These are phyloP conservation scores for Myotisia sp. DNA, from an alignment of 2,329 filamentous ascomycete genomes.

Conservation along the genomic window DNA sequence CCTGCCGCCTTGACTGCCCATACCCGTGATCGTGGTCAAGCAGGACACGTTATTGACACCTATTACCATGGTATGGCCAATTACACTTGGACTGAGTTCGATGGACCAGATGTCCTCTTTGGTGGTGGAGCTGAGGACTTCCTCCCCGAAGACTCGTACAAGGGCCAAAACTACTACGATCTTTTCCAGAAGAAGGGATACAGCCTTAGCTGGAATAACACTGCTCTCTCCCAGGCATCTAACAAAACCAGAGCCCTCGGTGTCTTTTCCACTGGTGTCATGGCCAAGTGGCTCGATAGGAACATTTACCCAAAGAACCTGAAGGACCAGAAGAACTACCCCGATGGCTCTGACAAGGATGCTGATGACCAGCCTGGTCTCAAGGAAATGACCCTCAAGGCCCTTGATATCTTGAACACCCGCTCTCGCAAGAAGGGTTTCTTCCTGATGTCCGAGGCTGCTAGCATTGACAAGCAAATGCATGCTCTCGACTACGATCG, in stretches of 20 bases:
- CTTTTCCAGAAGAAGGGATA: conserved; percentile 61
- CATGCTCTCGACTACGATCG: conserved; percentile 74
- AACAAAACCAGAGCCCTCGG: conserved; percentile 54
- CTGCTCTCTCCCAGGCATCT: conserved; percentile 45
- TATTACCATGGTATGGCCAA: conserved; percentile 63
- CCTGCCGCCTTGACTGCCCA: conserved; percentile 62
- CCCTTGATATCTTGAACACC: conserved; percentile 60
- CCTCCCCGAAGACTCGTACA: conserved; percentile 50
- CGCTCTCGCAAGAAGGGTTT: conserved; percentile 55
- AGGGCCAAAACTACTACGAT: conserved; percentile 57
- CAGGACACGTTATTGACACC: conserved; percentile 60
- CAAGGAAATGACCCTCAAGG: conserved; percentile 82
- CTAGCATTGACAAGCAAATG: conserved; percentile 84
- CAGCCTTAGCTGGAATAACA: conserved; percentile 59
- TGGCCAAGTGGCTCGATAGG: conserved; percentile 76
- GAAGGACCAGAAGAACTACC: conserved; percentile 50
- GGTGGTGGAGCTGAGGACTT: conserved; percentile 76
- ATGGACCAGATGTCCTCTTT: conserved; percentile 66
- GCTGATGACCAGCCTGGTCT: conserved; percentile 66
- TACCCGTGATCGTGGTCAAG: conserved; percentile 54
- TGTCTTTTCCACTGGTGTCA: conserved; percentile 59
- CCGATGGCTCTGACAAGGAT: conserved; percentile 47
- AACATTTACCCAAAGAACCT: conserved; percentile 66
- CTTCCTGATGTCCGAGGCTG: conserved; percentile 79
- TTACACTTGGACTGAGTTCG: conserved; percentile 64